These are phyloP conservation scores for Coemansia aciculifera DNA, from an alignment of 192 early-diverging fungal genomes.

Conservation along the genomic window DNA sequence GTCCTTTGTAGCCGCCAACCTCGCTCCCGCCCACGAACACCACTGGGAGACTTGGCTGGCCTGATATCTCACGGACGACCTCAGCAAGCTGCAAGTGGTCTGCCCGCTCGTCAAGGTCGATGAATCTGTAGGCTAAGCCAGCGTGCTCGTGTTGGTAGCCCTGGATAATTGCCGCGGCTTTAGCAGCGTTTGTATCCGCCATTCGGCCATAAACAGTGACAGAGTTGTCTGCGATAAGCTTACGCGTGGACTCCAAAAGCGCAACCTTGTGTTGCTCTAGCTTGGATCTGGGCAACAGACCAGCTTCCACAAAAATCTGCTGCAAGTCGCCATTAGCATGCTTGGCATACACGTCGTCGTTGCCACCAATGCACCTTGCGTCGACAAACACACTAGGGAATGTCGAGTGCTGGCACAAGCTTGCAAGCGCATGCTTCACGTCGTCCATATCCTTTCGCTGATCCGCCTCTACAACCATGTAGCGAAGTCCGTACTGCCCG, in stretches of 20 bases:
- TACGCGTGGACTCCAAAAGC: not conserved
- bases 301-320: not conserved
- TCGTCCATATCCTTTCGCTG: conserved; percentile 51
- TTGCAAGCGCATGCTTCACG: conserved; percentile 51
- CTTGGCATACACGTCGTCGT: conserved; percentile 14
- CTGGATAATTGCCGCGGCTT: not conserved
- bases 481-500: conserved; percentile 26
- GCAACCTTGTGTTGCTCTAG: not conserved
- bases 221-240: not conserved
- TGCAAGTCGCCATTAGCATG: conserved; percentile 3
- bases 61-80: not conserved
- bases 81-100: not conserved
- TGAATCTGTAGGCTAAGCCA: not conserved
- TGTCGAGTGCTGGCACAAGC: conserved; percentile 58
- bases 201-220: not conserved
- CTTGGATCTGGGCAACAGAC: not conserved
- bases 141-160: not conserved
- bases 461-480: conserved; percentile 55
- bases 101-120: conserved; percentile 2
- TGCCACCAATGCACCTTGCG: conserved; percentile 64
- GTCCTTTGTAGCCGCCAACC: not conserved
- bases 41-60: not conserved
- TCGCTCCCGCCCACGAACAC: conserved; percentile 7
- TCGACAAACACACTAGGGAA: conserved; percentile 69
- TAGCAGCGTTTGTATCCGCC: not conserved